Base-by-base conservation (phyloP, 2,329 filamentous ascomycete species). In the Exophiala bonariae region DNA sequence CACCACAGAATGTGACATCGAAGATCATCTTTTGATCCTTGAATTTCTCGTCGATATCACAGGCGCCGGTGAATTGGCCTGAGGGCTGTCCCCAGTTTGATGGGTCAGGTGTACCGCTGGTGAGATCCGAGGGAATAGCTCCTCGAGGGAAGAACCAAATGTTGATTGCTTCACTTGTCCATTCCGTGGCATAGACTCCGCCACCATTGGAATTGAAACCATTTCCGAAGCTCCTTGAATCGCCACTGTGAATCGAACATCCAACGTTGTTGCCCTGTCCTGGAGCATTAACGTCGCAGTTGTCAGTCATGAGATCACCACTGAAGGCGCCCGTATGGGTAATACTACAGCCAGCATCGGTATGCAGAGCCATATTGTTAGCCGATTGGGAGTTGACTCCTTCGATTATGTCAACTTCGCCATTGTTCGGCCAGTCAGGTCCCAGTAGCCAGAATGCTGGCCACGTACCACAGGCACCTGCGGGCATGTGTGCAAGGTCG, bases 1-100 rank as follows among this genome's bases (percentile, higher is more conserved):
- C 81, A n/a, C 91, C 91, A 67, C 91, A 96, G 66, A 95, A 89
- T 5, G 86, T 87, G 1, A 84, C 92, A 69, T 93, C 82, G 66
- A 93, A 84, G 54, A 92, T 79, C 52, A 96, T 82, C 58, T 85
- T 79, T 71, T 95, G 79, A 50, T 86, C 68, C 51, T 73, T 71
- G 71, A 96, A 93, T 65, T 85, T 78, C 2, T 68, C 56, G 49
- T 83, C 73, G 54, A 95, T 86, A 58, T 91, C 72, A 68, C 92
- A 96, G 47, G 72, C 76, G 1, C 82, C 81, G 2, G 75, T 69
- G 68, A 95, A 96, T 26, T 75, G 75, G 9, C 86, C 88, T 1
- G 79, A 65, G 0, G 91, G 87, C 1, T 66, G 70, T 11, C 82
- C 84, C 85, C 90, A 95, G 17, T 61, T 66, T 2, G 70, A 64